Evolutionary conservation across 2,329 filamentous ascomycete genomes (phyloP).

Genomic region (Cryphonectria nitschkei): DNA sequence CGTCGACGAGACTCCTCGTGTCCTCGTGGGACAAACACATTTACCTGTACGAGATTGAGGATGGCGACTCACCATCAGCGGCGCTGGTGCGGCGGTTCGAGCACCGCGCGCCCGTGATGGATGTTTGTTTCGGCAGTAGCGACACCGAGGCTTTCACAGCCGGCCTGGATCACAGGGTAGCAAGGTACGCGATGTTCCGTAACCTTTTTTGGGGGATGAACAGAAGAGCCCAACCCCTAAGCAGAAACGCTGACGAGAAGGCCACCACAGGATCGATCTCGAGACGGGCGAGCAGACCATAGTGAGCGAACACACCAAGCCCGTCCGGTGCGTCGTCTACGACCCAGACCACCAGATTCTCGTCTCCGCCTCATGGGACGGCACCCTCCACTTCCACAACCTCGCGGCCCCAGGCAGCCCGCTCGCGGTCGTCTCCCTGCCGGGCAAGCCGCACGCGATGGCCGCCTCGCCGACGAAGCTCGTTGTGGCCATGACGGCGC

Average conservation of each 20-base stretch:
- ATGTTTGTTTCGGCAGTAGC: conserved; percentile 85
- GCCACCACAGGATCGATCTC: conserved; percentile 63
- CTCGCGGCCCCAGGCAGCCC: conserved; percentile 54
- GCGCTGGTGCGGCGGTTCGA: conserved; percentile 74
- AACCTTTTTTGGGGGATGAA: not conserved
- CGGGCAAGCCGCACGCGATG: conserved; percentile 87
- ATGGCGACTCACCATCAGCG: conserved; percentile 60
- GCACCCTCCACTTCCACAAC: conserved; percentile 83
- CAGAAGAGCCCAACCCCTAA: not conserved
- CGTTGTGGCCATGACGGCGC: conserved; percentile 93
- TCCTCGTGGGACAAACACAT: conserved; percentile 94
- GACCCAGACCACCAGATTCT: conserved; percentile 76
- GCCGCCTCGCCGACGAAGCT: conserved; percentile 78
- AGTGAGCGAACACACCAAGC: conserved; percentile 76
- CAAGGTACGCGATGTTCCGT: conserved; percentile 56
- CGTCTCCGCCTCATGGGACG: conserved; percentile 92
- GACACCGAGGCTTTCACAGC: conserved; percentile 85
- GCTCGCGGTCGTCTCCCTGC: conserved; percentile 71
- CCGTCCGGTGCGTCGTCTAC: conserved; percentile 84
- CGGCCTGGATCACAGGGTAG: conserved; percentile 85
- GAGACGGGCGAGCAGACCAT: conserved; percentile 72
- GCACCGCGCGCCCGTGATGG: conserved; percentile 83
- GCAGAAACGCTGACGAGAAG: conserved; percentile 5
- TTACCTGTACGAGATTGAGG: conserved; percentile 80
- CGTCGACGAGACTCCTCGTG: conserved; percentile 78